A percentile compares a stretch with the other conserved stretches of the same genome.
These are phyloP conservation scores for Haplographium delicatum DNA, from an alignment of 495 filamentous ascomycete genomes.

Conservation along the genomic window DNA sequence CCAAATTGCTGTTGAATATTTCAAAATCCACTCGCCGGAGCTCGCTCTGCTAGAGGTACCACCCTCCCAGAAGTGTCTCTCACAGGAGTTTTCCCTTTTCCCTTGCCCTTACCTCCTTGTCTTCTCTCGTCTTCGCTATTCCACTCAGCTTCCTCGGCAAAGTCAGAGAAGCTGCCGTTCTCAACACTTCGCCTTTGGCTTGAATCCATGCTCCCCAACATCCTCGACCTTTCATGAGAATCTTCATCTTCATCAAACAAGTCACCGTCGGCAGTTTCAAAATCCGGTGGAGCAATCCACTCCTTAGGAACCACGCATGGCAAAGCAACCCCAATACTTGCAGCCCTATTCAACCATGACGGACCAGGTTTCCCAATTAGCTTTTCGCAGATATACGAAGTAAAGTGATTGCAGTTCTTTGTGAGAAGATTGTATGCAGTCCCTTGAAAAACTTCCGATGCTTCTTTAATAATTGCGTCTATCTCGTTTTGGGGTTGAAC, in stretches of 20 bases:
- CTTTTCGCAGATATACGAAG: slow-evolving; percentile 58
- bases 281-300: slow-evolving; percentile 72
- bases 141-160: slow-evolving; percentile 19
- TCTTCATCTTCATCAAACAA: slow-evolving; percentile 54
- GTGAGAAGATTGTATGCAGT: slow-evolving; percentile 70
- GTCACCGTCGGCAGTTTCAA: slow-evolving; percentile 64
- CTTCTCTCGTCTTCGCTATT: slow-evolving; percentile 27
- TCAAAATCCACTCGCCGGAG: slow-evolving; percentile 21
- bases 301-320: slow-evolving; percentile 75
- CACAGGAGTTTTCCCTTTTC: slow-evolving; percentile 37
- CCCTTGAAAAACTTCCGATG: slow-evolving; percentile 61
- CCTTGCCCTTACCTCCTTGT: slow-evolving; percentile 31
- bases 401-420: slow-evolving; percentile 82
- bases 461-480: slow-evolving; percentile 57
- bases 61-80: slow-evolving; percentile 34
- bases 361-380: slow-evolving; percentile 61
- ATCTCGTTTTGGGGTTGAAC: slow-evolving; percentile 58
- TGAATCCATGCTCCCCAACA: slow-evolving; percentile 38
- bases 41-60: slow-evolving; percentile 36
- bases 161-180: slow-evolving; percentile 1
- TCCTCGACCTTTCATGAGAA: slow-evolving; percentile 46
- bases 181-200: slow-evolving; percentile 24
- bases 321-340: slow-evolving; percentile 65
- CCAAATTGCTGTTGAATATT: slow-evolving; percentile 7
- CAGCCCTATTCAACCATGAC: slow-evolving; percentile 72